Conservation (phyloP, 2,329 filamentous ascomycete species). For the Immersiporthe knoxdaviesiana region DNA sequence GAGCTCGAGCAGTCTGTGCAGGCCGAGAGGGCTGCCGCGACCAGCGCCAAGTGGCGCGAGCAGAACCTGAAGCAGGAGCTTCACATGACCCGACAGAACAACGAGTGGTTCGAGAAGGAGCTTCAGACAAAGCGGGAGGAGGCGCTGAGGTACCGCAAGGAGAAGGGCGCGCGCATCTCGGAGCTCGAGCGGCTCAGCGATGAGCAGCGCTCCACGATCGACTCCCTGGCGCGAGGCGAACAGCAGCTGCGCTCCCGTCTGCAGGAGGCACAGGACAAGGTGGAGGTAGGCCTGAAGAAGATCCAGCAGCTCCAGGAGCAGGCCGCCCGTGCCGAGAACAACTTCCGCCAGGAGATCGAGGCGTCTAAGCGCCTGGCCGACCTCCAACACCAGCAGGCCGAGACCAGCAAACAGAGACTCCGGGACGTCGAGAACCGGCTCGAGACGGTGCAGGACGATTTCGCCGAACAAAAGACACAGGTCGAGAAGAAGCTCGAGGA, state of each 20-base stretch:
- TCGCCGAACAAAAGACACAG: slow-evolving; percentile 61
- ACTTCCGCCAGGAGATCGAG: slow-evolving; percentile 84
- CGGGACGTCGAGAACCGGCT: slow-evolving; percentile 68
- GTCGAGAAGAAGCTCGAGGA: slow-evolving; percentile 62
- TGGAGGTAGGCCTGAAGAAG: slow-evolving; percentile 79
- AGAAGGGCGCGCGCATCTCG: slow-evolving; percentile 87
- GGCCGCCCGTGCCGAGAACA: slow-evolving; percentile 79
- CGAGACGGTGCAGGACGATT: slow-evolving; percentile 68
- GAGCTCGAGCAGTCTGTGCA: slow-evolving; percentile 83
- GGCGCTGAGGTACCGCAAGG: slow-evolving; percentile 87
- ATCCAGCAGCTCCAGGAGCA: slow-evolving; percentile 86
- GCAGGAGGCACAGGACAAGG: slow-evolving; percentile 82
- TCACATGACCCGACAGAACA: slow-evolving; percentile 83
- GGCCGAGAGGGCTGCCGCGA: slow-evolving; percentile 76
- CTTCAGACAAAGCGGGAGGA: slow-evolving; percentile 88
- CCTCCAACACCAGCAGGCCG: slow-evolving; percentile 75
- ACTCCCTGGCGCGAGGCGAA: slow-evolving; percentile 78
- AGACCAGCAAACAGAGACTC: slow-evolving; percentile 71
- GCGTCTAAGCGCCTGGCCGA: slow-evolving; percentile 80
- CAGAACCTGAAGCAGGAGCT: slow-evolving; percentile 89
- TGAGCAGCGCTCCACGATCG: slow-evolving; percentile 76
- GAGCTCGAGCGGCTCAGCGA: slow-evolving; percentile 89
- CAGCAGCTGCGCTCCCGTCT: slow-evolving; percentile 78
- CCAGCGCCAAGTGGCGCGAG: slow-evolving; percentile 85
- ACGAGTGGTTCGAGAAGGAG: slow-evolving; percentile 91